These are phyloP conservation scores for Kernera saxatilis DNA, from an alignment of 345 rosid genomes.

Conservation along the genomic window DNA sequence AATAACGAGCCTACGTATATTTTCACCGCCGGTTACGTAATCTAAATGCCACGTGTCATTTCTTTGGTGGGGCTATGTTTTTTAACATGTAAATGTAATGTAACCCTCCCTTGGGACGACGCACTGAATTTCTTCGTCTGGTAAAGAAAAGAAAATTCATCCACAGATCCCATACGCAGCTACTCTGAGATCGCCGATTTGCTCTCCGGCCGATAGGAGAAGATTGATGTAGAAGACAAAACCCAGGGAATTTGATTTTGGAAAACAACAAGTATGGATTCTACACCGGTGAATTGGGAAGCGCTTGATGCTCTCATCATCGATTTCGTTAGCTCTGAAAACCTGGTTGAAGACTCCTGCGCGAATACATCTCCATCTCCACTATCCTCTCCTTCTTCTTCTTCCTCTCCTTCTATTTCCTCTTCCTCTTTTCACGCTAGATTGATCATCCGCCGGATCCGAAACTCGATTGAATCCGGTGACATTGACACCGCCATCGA, in stretches of 20 bases:
- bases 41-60: slow-evolving; percentile 1
- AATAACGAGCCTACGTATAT: neutral
- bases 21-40: neutral
- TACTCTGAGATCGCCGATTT: neutral
- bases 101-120: neutral
- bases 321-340: slow-evolving; percentile 84
- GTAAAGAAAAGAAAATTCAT: neutral
- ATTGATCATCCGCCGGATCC: slow-evolving; percentile 72
- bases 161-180: neutral
- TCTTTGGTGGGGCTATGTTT: neutral
- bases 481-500: slow-evolving; percentile 64
- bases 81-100: too few relatives aligned
- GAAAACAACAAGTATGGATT: slow-evolving; percentile 39
- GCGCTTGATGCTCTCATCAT: slow-evolving; percentile 74
- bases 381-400: slow-evolving; percentile 38
- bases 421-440: slow-evolving; percentile 68
- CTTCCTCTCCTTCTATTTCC: slow-evolving; percentile 48
- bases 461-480: slow-evolving; percentile 65
- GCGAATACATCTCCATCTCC: slow-evolving; percentile 35
- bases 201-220: neutral
- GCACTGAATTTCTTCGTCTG: neutral
- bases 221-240: neutral
- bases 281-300: slow-evolving; percentile 81
- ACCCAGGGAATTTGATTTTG: neutral
- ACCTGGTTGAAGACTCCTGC: slow-evolving; percentile 51